Conservation (phyloP, 139 green algal species). For the Chlorella ohadii region DNA sequence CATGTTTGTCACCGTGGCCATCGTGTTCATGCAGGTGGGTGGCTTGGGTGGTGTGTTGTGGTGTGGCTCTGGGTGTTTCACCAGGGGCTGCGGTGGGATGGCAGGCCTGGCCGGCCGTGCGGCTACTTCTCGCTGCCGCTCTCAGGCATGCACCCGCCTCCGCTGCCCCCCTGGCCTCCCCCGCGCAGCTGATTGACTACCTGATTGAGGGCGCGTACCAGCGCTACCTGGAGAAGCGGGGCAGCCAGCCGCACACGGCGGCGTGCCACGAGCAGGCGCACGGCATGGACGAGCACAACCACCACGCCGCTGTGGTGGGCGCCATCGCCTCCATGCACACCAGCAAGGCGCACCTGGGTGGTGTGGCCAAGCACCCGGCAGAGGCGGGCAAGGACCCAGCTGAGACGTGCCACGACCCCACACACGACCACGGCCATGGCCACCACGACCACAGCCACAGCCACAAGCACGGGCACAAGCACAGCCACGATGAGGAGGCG, state of each 20-base stretch:
- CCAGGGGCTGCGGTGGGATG: background rate
- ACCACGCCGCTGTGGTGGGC: background rate
- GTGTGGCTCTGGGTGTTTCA: background rate
- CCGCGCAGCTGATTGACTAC: constrained; percentile 30
- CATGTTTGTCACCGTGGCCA: constrained; percentile 41
- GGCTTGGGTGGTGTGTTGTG: background rate
- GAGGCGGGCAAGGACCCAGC: background rate
- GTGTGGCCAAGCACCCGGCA: background rate
- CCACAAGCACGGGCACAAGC: background rate
- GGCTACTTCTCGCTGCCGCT: no score
- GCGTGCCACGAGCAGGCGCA: constrained; percentile 15
- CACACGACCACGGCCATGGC: background rate
- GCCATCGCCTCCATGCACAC: constrained; percentile 3
- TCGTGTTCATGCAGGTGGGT: constrained; percentile 45
- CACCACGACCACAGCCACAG: constrained; percentile 1
- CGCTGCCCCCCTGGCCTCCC: background rate
- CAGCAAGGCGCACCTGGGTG: background rate
- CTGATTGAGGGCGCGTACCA: constrained; percentile 21
- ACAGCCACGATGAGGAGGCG: background rate
- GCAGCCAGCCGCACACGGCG: background rate
- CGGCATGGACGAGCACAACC: background rate
- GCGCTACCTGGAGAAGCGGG: background rate
- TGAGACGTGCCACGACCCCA: background rate
- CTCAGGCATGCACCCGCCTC: no score
- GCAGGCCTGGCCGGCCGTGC: no score